Evolutionary conservation across 108 stramenopile species (phyloP).

Genomic region (Licmophora abbreviata): DNA sequence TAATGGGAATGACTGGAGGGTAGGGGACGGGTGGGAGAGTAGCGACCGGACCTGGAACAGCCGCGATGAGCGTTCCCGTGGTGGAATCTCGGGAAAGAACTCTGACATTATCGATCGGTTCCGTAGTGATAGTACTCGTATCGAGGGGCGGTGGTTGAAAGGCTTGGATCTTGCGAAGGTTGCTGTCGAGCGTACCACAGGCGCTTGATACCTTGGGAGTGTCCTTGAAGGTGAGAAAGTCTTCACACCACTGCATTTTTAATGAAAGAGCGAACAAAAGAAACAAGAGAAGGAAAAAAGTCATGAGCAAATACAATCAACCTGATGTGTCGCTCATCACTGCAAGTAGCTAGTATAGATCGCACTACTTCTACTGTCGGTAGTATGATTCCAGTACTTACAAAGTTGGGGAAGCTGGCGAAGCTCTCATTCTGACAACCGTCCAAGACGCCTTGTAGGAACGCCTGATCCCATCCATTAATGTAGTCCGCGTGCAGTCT

Average conservation of each 20-base stretch:
- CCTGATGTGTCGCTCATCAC: too few relatives aligned
- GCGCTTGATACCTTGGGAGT: too few relatives aligned
- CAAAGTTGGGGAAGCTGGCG: not conserved
- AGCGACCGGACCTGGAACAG: too few relatives aligned
- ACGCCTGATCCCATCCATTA: not conserved
- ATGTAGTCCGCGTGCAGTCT: not conserved
- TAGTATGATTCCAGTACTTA: too few relatives aligned
- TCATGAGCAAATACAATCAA: too few relatives aligned
- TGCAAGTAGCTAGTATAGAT: too few relatives aligned
- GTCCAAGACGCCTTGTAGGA: not conserved
- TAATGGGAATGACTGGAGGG: too few relatives aligned
- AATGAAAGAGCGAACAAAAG: not conserved
- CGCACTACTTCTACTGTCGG: too few relatives aligned
- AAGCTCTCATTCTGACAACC: not conserved
- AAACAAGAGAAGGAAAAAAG: not conserved
- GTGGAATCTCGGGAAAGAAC: too few relatives aligned
- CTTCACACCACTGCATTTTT: not conserved
- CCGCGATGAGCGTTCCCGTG: too few relatives aligned
- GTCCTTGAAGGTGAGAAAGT: not conserved
- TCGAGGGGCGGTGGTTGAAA: not conserved
- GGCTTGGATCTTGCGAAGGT: not conserved
- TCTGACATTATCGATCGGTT: not conserved
- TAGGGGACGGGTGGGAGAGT: too few relatives aligned
- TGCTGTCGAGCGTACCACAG: not conserved
- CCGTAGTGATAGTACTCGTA: not conserved